A percentile compares a stretch with the other conserved stretches of the same genome.
phyloP scores from a whole-genome alignment of 352 stramenopile species.

The Phytophthora parvispora region DNA sequence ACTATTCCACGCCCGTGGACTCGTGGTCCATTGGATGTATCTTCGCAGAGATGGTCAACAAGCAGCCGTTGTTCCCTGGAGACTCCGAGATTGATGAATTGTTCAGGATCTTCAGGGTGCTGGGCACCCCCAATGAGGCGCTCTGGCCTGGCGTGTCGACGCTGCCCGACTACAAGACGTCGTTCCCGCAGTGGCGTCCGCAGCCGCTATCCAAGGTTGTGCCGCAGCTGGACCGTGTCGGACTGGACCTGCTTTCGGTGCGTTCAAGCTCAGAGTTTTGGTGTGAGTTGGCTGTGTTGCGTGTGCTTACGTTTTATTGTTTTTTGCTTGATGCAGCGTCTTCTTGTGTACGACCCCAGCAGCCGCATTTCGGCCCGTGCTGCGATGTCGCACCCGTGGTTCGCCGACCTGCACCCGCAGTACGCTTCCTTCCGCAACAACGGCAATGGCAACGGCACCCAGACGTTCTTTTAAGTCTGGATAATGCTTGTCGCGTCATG shows the following conservation, averaged over 20 bases:
- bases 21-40: slow-evolving; percentile 95
- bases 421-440: slow-evolving; percentile 81
- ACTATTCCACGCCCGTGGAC: slow-evolving; percentile 96
- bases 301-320: slow-evolving; percentile 5
- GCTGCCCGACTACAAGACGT: slow-evolving; percentile 98
- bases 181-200: slow-evolving; percentile 98
- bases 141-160: slow-evolving; percentile 98
- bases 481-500: neutral
- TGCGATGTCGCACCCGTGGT: slow-evolving; percentile 89
- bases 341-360: slow-evolving; percentile 87
- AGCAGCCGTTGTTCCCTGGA: slow-evolving; percentile 90
- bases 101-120: slow-evolving; percentile 98
- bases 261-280: slow-evolving; percentile 14
- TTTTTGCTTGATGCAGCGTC: slow-evolving; percentile 51
- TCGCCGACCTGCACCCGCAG: slow-evolving; percentile 81
- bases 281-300: neutral
- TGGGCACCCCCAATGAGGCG: slow-evolving; percentile 98
- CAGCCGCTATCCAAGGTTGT: slow-evolving; percentile 92
- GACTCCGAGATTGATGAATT: slow-evolving; percentile 99
- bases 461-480: slow-evolving; percentile 43
- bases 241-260: slow-evolving; percentile 86
- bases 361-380: slow-evolving; percentile 81
- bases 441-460: slow-evolving; percentile 52
- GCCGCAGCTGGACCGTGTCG: slow-evolving; percentile 82
- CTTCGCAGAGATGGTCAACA: slow-evolving; percentile 96